Conservation (phyloP, 371 early-diverging fungal genomes). For the Mucor circinelloides region DNA sequence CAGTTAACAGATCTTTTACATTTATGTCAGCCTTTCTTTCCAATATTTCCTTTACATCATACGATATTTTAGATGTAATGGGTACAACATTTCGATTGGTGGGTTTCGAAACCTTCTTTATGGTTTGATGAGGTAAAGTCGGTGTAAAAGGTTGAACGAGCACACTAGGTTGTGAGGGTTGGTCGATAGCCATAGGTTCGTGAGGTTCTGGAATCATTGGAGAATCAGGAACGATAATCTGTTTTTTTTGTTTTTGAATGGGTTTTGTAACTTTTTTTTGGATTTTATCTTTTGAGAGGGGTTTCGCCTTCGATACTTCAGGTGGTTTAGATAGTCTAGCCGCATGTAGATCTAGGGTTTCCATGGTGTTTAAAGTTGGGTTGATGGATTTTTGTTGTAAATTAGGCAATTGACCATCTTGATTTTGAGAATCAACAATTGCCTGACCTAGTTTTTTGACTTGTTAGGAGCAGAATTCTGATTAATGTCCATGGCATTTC, state of each 20-base stretch:
- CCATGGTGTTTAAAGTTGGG: not conserved
- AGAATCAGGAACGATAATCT: no score
- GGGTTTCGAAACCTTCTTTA: no score
- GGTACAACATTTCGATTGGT: not conserved
- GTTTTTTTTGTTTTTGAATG: no score
- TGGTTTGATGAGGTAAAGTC: no score
- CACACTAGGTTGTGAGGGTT: no score
- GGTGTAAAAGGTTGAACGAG: no score
- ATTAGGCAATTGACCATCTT: not conserved
- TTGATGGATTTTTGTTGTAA: not conserved
- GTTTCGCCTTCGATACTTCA: not conserved
- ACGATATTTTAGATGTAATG: not conserved
- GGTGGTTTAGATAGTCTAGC: not conserved
- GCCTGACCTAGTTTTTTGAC: constrained; percentile 3
- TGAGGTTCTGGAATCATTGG: no score
- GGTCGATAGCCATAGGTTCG: no score
- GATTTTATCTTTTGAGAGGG: no score
- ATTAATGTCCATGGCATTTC: no score
- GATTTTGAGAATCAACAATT: not conserved
- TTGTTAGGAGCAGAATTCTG: no score
- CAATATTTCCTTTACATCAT: not conserved
- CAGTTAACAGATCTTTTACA: not conserved
- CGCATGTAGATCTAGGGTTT: not conserved
- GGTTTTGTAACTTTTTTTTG: no score
- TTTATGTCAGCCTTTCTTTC: not conserved